Evolutionary conservation across 2,329 filamentous ascomycete species (phyloP).

Genomic region (Lasiodiplodia sp.): DNA sequence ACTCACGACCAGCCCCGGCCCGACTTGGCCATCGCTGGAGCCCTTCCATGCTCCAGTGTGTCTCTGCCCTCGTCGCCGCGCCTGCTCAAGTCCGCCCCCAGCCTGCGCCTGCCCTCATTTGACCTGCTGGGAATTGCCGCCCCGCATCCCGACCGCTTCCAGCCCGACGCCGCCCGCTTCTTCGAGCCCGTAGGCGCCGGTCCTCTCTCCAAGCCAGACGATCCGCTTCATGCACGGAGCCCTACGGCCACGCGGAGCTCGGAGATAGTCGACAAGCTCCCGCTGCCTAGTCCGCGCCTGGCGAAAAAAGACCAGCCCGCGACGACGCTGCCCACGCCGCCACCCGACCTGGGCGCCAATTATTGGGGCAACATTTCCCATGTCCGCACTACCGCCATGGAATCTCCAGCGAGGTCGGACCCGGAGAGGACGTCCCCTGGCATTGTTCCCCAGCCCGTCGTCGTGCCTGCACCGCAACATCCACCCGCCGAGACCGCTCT

Average conservation of each 20-base stretch:
- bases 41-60: conserved; percentile 10
- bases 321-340: conserved; percentile 55
- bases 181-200: conserved; percentile 46
- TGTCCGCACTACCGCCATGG: conserved; percentile 45
- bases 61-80: conserved; percentile 19
- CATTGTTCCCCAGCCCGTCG: conserved; percentile 11
- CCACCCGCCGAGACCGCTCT: conserved; percentile 26
- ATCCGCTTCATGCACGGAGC: conserved; percentile 50
- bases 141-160: conserved; percentile 53
- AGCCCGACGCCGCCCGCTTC: conserved; percentile 35
- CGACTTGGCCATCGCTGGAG: conserved; percentile 22
- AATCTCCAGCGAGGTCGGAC: conserved; percentile 51
- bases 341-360: conserved; percentile 51
- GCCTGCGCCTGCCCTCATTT: conserved; percentile 61
- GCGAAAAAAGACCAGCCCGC: neutral
- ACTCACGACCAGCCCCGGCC: conserved; percentile 20
- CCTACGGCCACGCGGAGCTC: conserved; percentile 36
- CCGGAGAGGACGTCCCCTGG: conserved; percentile 34
- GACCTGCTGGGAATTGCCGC: conserved; percentile 59
- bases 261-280: conserved; percentile 16
- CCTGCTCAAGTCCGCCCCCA: conserved; percentile 8
- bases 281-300: conserved; percentile 16
- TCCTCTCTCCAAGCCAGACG: conserved; percentile 48
- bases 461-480: conserved; percentile 33
- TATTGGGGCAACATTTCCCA: conserved; percentile 50